Conservation (phyloP, 139 green algal genomes). For the Chlamydomonas sphaeroides region DNA sequence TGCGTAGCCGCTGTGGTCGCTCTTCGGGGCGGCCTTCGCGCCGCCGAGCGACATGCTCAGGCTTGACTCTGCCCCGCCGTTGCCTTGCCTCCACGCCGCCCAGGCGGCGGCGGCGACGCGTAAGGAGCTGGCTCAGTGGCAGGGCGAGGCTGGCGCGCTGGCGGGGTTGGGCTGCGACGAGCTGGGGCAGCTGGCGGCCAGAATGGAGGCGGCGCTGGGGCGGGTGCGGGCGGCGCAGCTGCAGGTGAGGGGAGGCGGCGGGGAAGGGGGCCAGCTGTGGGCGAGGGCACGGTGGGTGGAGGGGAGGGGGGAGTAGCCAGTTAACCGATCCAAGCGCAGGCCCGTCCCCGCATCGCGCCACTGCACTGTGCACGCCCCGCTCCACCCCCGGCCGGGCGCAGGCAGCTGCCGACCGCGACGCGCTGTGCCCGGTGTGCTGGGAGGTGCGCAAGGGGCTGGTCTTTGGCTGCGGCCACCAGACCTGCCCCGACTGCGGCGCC, state of each 20-base stretch:
- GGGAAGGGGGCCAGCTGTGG: too few relatives aligned
- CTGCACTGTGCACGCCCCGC: too few relatives aligned
- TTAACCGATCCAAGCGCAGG: too few relatives aligned
- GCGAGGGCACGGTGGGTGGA: too few relatives aligned
- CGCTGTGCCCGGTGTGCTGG: slow-evolving; percentile 50
- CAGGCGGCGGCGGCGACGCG: neutral
- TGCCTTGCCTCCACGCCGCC: neutral
- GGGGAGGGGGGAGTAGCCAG: too few relatives aligned
- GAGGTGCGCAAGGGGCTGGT: slow-evolving; percentile 45
- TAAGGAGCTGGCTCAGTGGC: neutral
- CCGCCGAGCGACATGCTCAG: too few relatives aligned
- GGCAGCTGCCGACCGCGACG: slow-evolving; percentile 29
- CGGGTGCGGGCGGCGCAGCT: slow-evolving; percentile 31
- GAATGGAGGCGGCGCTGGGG: slow-evolving; percentile 37
- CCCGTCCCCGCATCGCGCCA: too few relatives aligned
- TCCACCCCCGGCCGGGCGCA: too few relatives aligned
- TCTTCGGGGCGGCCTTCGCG: too few relatives aligned
- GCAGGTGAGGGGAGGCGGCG: too few relatives aligned
- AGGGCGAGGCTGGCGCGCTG: slow-evolving; percentile 13
- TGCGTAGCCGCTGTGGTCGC: too few relatives aligned
- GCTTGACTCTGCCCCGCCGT: too few relatives aligned
- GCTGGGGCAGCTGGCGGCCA: slow-evolving; percentile 12
- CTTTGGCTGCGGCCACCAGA: slow-evolving; percentile 52
- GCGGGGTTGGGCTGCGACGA: slow-evolving; percentile 12
- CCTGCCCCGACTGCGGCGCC: slow-evolving; percentile 40